phyloP scores from a whole-genome alignment of 1,139 yeast species.

The Zygosaccharomyces pseudobailii region DNA sequence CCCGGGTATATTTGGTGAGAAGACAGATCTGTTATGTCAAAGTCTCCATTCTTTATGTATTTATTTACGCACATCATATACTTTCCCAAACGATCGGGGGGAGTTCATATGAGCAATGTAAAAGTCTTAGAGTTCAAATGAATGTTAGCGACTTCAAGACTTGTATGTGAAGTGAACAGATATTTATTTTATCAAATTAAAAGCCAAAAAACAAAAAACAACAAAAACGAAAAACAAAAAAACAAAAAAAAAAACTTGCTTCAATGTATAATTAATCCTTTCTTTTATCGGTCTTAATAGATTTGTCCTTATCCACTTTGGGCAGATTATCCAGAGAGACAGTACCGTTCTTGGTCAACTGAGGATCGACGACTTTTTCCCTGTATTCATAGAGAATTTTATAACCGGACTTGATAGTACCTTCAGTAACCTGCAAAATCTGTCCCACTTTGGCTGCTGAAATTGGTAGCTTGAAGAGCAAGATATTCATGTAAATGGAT shows the following conservation, averaged over 20 bases:
- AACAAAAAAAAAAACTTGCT: background rate
- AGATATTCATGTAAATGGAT: slow-evolving; percentile 88
- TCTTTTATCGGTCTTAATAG: slow-evolving; percentile 1
- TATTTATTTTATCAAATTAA: background rate
- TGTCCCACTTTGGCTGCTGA: slow-evolving; percentile 81
- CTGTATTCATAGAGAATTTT: slow-evolving; percentile 72
- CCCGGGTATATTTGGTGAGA: no score
- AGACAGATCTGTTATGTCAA: no score
- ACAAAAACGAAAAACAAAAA: no score
- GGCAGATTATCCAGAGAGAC: slow-evolving; percentile 62
- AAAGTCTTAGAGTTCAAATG: no score
- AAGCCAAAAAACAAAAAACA: background rate
- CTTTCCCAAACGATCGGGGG: no score
- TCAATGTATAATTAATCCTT: background rate
- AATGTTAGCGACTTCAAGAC: no score
- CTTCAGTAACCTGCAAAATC: slow-evolving; percentile 96
- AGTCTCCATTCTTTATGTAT: no score
- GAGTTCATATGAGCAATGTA: no score
- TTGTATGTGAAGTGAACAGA: background rate
- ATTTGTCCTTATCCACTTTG: slow-evolving; percentile 35
- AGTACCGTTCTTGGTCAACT: slow-evolving; percentile 70
- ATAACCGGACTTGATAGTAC: slow-evolving; percentile 91
- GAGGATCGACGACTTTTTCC: slow-evolving; percentile 72
- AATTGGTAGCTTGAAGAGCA: slow-evolving; percentile 65
- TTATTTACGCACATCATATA: no score